Base-by-base conservation (phyloP, 805 yeast species). In the Blastobotrys americana region DNA sequence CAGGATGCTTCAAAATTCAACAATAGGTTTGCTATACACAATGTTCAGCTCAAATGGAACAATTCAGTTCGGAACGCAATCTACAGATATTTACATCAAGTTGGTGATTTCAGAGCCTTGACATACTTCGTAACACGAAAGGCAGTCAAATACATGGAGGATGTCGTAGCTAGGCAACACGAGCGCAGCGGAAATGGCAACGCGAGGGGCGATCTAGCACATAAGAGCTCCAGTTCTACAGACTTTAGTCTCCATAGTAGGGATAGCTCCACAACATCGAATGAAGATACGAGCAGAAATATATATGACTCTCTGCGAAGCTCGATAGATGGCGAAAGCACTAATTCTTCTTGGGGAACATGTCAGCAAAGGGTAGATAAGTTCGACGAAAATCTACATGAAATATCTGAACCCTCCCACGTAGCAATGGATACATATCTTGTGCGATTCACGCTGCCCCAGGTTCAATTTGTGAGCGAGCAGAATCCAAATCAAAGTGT, bases 1-100 rank as follows among this genome's bases (percentile, higher is more conserved):
- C 31, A 39, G 34, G 38, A 48, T 20, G 50, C 47, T 15, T 46
- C 43, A 20, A 53, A 50, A 15, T 83, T 77, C 62, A 74, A 73
- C 47, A 88, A 89, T 58, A 67, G 87, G 40, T 86, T 82, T 60
- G 75, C 80, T 47, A 65, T 86, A 18, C 88, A 87, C 53, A 77
- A 82, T 45, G 71, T 86, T 60, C 76, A 80, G 54, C 58, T 88
- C 53, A 83, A 79, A 53, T 88, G 96, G 96, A 82, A 84, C 60
- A 80, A 83, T 48, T 58, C 66, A 2, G 72, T 80, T 6, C 68
- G 96, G 45, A 78, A 87, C 55, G 66, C 76, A 9, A 65, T 86
- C 37, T 73, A 76, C 58, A 73, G 77, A 37, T 85, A 82, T 55
- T 58, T 79, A 19, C 74, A 76, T 45, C 65, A 73, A 38, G 60